Evolutionary conservation across 2,329 filamentous ascomycete genomes (phyloP), one percentile per base, ranked within the genome.

Genomic region (Penicillium crustosum): DNA sequence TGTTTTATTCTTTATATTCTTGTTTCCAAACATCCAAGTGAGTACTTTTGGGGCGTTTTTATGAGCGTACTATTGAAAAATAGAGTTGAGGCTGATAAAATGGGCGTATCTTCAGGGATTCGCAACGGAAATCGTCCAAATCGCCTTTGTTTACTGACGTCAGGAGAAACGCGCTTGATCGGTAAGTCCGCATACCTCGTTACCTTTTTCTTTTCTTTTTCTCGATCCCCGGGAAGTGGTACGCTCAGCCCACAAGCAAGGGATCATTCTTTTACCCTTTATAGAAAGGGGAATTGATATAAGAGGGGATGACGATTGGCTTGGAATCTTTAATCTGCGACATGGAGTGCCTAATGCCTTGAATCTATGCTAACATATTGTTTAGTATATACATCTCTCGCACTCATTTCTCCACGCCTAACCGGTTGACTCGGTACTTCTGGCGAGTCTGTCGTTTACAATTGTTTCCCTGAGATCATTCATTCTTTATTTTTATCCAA

Each of bases 361-460:
- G 25, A n/a, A 53, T 45, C 56, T 49, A 41, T 5, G 49, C 53
- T 59, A 31, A 56, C 47, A 48, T 38, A 21, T 50, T 36, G 19
- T 27, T 36, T 35, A 56, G 53, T 31, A 47, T 61, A 36, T 44
- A 57, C 36, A 21, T 35, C 38, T 52, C 52, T 43, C 23, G n/a
- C 27, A 38, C 53, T 47, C 36, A 49, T 51, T 57, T 38, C 36
- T 19, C 23, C 43, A 47, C 52, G 51, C 52, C 53, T 51, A 31
- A 44, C 58, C 59, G 61, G 36, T 66, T 61, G 61, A 66, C 45
- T 62, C 58, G 64, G 62, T 66, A 47, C 58, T 63, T 53, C 59
- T 63, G 57, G 64, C 55, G 58, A 62, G 60, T 58, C 55, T 25
- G 29, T 44, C 47, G 17, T 47, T 55, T 53, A 53, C 56, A 51